Evolutionary conservation across 352 stramenopile species (phyloP).

Genomic region (Pythium sukuiense): DNA sequence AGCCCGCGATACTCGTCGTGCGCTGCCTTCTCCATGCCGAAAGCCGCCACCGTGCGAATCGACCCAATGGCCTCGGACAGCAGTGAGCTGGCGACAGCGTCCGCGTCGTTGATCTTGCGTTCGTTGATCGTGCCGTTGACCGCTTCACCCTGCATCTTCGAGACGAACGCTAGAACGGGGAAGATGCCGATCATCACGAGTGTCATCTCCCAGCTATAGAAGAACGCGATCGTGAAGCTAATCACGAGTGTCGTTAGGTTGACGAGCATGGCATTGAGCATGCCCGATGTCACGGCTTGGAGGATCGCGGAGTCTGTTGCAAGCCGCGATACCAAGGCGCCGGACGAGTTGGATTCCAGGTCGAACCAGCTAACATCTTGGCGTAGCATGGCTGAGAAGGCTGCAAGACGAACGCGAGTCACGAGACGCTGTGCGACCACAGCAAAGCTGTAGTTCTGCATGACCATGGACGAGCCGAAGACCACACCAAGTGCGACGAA

Average conservation of each 20-base stretch:
- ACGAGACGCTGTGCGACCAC: too few species aligned
- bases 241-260: slow-evolving; percentile 54
- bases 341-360: slow-evolving; percentile 50
- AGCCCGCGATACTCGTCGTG: slow-evolving; percentile 25
- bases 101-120: slow-evolving; percentile 44
- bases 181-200: slow-evolving; percentile 37
- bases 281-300: slow-evolving; percentile 71
- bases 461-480: too few species aligned
- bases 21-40: slow-evolving; percentile 40
- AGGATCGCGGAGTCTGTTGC: slow-evolving; percentile 73
- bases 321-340: slow-evolving; percentile 61
- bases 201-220: slow-evolving; percentile 64
- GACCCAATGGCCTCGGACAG: slow-evolving; percentile 47
- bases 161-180: slow-evolving; percentile 25
- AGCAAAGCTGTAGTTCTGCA: too few species aligned
- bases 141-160: slow-evolving; percentile 39
- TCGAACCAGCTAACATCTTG: slow-evolving; percentile 85
- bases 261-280: slow-evolving; percentile 55
- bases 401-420: slow-evolving; percentile 35
- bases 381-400: slow-evolving; percentile 60
- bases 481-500: too few species aligned
- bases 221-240: slow-evolving; percentile 46
- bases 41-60: slow-evolving; percentile 59
- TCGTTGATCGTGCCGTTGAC: slow-evolving; percentile 38
- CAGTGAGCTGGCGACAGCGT: slow-evolving; percentile 35